phyloP scores from a whole-genome alignment of 1,139 yeast genomes.

The Scheffersomyces segobiensis region DNA sequence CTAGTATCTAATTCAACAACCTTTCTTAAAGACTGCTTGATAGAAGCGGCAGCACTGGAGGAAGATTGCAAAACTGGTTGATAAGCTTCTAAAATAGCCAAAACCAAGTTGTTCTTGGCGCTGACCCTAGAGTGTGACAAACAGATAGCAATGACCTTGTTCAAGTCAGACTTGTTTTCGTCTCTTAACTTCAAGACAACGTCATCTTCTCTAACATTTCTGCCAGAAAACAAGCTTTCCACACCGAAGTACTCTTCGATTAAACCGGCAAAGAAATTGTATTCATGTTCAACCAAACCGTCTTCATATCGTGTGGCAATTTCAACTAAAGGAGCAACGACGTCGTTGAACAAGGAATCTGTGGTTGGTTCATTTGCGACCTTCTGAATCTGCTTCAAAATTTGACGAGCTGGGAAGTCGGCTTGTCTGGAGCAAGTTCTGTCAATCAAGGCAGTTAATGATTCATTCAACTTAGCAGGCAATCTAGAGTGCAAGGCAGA shows the following conservation, averaged over 20 bases:
- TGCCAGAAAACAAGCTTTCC: constrained; percentile 76
- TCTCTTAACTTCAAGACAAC: constrained; percentile 85
- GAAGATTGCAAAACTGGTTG: constrained; percentile 71
- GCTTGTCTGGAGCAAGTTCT: constrained; percentile 68
- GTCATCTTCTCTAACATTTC: constrained; percentile 78
- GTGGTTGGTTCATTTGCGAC: constrained; percentile 50
- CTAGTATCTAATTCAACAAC: constrained; percentile 88
- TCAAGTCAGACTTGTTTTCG: constrained; percentile 75
- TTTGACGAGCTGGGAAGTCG: constrained; percentile 91
- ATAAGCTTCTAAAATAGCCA: constrained; percentile 81
- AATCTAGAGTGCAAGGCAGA: constrained; percentile 92
- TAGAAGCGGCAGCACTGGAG: constrained; percentile 66
- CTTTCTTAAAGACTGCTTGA: constrained; percentile 70
- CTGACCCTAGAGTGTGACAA: constrained; percentile 92
- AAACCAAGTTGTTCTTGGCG: constrained; percentile 85
- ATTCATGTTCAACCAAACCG: constrained; percentile 86
- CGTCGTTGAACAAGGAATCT: constrained; percentile 52
- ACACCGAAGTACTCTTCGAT: constrained; percentile 72
- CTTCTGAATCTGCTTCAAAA: constrained; percentile 62
- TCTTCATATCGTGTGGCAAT: constrained; percentile 70
- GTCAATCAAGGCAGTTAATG: constrained; percentile 64
- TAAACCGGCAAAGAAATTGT: constrained; percentile 66
- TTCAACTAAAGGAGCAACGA: constrained; percentile 70
- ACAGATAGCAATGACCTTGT: constrained; percentile 68
- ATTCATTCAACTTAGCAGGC: constrained; percentile 72